Conservation (phyloP, 2,329 filamentous ascomycete genomes). For the Neurospora sp. region DNA sequence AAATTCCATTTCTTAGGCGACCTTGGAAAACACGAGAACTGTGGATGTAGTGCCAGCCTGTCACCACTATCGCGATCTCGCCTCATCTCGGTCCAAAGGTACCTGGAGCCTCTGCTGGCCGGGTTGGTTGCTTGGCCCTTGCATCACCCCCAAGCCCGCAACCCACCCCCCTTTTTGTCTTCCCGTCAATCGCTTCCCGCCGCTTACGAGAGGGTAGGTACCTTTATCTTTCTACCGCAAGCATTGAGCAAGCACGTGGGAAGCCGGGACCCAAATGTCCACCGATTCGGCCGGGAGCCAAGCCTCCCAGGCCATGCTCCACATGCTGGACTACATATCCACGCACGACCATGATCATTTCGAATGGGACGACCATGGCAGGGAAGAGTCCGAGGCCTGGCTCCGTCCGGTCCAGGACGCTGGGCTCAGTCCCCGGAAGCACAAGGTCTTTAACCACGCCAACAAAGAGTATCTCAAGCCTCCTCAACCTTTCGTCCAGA, state of each 20-base stretch:
- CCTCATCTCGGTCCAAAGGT: not conserved
- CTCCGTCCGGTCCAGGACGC: constrained; percentile 9
- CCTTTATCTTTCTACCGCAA: not conserved
- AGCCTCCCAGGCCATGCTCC: constrained; percentile 11
- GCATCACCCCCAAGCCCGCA: not conserved
- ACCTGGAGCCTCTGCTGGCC: not conserved
- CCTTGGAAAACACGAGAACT: not conserved
- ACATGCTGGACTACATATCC: constrained; percentile 13
- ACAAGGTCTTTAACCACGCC: constrained; percentile 18
- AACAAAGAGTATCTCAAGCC: constrained; percentile 17
- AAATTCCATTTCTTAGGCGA: not conserved
- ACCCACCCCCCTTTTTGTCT: not conserved
- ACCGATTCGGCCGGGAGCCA: constrained; percentile 13
- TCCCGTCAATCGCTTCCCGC: not conserved
- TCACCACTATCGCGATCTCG: not conserved
- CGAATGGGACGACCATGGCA: constrained; percentile 12
- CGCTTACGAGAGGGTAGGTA: not conserved
- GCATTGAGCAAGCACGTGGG: not conserved
- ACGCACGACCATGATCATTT: constrained; percentile 12
- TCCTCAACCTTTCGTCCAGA: constrained; percentile 13
- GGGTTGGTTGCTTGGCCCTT: not conserved
- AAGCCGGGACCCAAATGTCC: constrained; percentile 9
- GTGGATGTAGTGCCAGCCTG: not conserved
- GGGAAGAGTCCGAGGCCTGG: constrained; percentile 13
- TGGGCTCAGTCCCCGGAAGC: constrained; percentile 13